phyloP scores from a whole-genome alignment of 352 stramenopile genomes.

The Nothophytophthora sp. region DNA sequence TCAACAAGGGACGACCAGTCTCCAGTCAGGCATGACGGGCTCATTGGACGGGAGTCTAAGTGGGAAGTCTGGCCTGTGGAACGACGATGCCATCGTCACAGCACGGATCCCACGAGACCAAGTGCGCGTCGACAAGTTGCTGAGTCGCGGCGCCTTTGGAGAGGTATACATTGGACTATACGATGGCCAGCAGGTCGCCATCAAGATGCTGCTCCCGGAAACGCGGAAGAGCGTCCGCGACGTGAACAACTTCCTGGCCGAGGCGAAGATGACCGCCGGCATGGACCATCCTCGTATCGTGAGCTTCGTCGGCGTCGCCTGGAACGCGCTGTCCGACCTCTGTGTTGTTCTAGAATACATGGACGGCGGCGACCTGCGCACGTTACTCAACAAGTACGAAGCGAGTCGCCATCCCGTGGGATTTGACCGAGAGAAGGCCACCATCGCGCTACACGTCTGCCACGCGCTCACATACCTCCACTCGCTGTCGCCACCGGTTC shows the following conservation, averaged over 20 bases:
- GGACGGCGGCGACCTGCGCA: constrained; percentile 40
- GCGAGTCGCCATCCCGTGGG: constrained; percentile 4
- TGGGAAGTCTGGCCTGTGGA: constrained; percentile 23
- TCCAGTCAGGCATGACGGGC: not conserved
- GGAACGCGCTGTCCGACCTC: constrained; percentile 35
- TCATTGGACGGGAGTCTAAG: constrained; percentile 6
- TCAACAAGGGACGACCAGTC: not conserved
- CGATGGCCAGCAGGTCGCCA: constrained; percentile 25
- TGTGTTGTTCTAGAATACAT: constrained; percentile 48
- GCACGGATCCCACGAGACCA: constrained; percentile 31
- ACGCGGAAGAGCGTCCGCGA: constrained; percentile 15
- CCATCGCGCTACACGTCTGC: constrained; percentile 27
- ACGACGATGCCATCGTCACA: constrained; percentile 32
- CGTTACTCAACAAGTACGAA: constrained; percentile 23
- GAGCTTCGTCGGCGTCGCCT: constrained; percentile 32
- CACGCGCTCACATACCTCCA: constrained; percentile 14
- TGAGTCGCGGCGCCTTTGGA: constrained; percentile 37
- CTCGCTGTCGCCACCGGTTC: constrained; percentile 1
- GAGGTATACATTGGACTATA: constrained; percentile 39
- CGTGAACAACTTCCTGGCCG: constrained; percentile 32
- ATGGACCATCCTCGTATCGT: constrained; percentile 38
- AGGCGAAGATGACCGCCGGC: constrained; percentile 34
- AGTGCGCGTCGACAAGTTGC: constrained; percentile 14
- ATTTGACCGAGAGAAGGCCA: constrained; percentile 26
- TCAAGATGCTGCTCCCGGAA: constrained; percentile 40